Evolutionary conservation across 805 yeast genomes (phyloP).

Genomic region (Starmerella stellata): DNA sequence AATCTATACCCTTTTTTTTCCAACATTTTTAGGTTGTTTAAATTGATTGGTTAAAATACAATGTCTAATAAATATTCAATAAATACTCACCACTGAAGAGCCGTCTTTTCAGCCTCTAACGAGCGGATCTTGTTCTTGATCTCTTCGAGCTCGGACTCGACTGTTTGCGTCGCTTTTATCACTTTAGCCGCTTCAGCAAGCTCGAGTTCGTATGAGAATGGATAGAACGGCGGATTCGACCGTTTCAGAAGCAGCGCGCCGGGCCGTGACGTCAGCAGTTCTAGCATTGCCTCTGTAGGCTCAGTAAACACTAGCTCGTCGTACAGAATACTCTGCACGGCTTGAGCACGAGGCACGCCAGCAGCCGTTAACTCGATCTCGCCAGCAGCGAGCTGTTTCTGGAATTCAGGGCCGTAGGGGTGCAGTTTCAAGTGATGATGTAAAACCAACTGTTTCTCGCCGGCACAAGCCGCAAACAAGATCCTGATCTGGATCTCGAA

Average conservation of each 20-base stretch:
- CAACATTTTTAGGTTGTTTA: too few relatives aligned
- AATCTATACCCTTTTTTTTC: too few relatives aligned
- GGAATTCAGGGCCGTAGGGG: conserved; percentile 40
- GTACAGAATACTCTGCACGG: conserved; percentile 45
- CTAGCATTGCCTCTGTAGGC: conserved; percentile 81
- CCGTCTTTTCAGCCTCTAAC: conserved; percentile 21
- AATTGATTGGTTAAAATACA: too few relatives aligned
- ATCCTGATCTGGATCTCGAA: conserved; percentile 81
- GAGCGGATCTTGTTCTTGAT: conserved; percentile 25
- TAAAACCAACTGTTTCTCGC: conserved; percentile 68
- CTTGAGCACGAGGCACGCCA: conserved; percentile 21
- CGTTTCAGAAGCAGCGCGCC: conserved; percentile 26
- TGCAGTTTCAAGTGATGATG: conserved; percentile 84
- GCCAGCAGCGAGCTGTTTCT: conserved; percentile 5
- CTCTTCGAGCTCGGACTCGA: conserved; percentile 30
- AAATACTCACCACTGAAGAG: conserved; percentile 1
- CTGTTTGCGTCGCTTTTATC: conserved; percentile 29
- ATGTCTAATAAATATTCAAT: too few relatives aligned
- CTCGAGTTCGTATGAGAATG: conserved; percentile 35
- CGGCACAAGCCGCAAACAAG: conserved; percentile 69
- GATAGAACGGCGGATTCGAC: conserved; percentile 18
- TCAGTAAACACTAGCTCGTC: conserved; percentile 91
- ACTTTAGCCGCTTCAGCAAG: conserved; percentile 45
- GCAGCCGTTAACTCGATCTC: conserved; percentile 13
- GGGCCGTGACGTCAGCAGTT: conserved; percentile 38